Percentiles rank a stretch among this genome's conserved stretches.
Conservation (phyloP, 75 land plant species). For the Pseudotsuga menziesii region DNA sequence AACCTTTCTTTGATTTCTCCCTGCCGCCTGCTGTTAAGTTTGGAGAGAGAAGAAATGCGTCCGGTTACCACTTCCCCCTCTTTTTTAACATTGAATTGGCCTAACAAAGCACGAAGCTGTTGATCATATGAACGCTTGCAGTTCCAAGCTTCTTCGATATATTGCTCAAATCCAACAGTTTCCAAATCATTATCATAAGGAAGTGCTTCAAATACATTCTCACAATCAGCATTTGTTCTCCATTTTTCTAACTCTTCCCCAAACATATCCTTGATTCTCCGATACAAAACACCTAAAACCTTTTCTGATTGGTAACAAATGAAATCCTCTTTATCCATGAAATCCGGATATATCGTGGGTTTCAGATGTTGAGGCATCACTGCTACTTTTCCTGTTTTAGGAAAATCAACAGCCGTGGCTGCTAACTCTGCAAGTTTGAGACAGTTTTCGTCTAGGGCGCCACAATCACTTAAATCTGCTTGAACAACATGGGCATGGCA, state of each 20-base stretch:
- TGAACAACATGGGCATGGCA: constrained; percentile 95
- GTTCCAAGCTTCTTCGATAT: constrained; percentile 62
- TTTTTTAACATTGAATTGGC: constrained; percentile 55
- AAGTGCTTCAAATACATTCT: constrained; percentile 12
- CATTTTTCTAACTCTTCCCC: constrained; percentile 22
- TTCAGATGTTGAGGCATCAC: constrained; percentile 61
- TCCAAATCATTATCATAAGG: constrained; percentile 65
- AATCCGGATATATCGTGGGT: constrained; percentile 80
- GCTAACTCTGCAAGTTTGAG: constrained; percentile 71
- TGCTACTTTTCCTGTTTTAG: constrained; percentile 83
- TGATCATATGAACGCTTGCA: constrained; percentile 61
- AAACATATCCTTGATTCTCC: constrained; percentile 34
- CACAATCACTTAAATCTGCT: constrained; percentile 71
- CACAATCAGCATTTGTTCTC: constrained; percentile 1
- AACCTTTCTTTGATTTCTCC: constrained; percentile 71
- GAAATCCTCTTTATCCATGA: constrained; percentile 74
- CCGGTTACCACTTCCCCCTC: constrained; percentile 90
- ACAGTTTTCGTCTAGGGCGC: constrained; percentile 76
- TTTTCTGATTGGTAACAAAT: constrained; percentile 64
- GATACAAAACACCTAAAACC: constrained; percentile 69
- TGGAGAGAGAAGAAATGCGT: constrained; percentile 60
- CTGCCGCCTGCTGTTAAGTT: constrained; percentile 51
- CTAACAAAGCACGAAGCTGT: constrained; percentile 49
- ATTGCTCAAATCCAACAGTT: constrained; percentile 51
- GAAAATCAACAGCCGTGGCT: constrained; percentile 86